These are phyloP conservation scores for Pleurotus cornucopiae DNA, from an alignment of 768 basidiomycete genomes.

Conservation along the genomic window DNA sequence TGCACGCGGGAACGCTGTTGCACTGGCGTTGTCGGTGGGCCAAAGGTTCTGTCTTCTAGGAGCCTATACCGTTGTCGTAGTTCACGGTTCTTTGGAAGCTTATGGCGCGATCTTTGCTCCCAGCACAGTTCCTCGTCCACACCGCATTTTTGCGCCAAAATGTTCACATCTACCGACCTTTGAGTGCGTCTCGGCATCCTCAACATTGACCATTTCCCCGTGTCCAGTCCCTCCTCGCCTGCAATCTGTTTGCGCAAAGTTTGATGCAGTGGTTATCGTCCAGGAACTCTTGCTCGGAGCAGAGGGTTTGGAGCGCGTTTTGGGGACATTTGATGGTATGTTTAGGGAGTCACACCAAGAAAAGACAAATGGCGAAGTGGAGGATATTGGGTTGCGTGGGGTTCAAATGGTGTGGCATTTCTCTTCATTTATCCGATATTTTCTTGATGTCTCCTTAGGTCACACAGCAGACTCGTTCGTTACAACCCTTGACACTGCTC, in stretches of 20 bases:
- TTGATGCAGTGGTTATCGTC: constrained; percentile 46
- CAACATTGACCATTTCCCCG: constrained; percentile 8
- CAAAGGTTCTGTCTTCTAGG: constrained; percentile 71
- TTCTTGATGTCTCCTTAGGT: constrained; percentile 22
- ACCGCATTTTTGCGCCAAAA: constrained; percentile 71
- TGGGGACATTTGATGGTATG: constrained; percentile 55
- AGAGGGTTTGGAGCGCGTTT: constrained; percentile 62
- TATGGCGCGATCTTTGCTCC: constrained; percentile 48
- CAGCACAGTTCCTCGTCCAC: constrained; percentile 22
- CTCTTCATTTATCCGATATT: neutral
- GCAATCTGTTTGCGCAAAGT: constrained; percentile 12
- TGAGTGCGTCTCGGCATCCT: constrained; percentile 15
- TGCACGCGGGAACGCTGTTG: constrained; percentile 19
- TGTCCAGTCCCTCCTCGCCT: constrained; percentile 15
- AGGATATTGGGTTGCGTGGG: constrained; percentile 43
- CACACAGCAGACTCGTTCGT: constrained; percentile 29
- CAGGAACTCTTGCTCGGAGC: constrained; percentile 57
- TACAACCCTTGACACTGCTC: constrained; percentile 32
- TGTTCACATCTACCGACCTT: constrained; percentile 71
- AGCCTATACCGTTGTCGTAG: constrained; percentile 51
- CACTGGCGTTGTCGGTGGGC: constrained; percentile 39
- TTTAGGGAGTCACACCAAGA: constrained; percentile 53
- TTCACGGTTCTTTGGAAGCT: constrained; percentile 58
- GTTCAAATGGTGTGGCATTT: constrained; percentile 40
- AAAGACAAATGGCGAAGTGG: constrained; percentile 13